Evolutionary conservation across 768 basidiomycete genomes (phyloP), one percentile per base, ranked within the genome.

Genomic region (Clavaria fumosa): DNA sequence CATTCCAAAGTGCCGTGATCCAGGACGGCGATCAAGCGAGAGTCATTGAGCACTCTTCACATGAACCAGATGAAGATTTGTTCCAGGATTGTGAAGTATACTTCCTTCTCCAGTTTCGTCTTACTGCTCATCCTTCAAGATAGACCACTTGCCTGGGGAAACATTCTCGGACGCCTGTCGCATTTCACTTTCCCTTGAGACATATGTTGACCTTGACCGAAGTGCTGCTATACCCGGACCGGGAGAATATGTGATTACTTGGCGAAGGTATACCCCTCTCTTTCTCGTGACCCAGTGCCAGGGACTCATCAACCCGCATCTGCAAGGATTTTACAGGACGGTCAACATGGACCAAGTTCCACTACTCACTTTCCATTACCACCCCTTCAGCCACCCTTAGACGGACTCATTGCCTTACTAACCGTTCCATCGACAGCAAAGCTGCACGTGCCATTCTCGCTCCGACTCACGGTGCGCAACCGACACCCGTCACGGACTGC

Each of bases 71-170:
- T 11, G 61, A 61, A 6, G 63, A 62, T 35, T 40, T 58, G 35
- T 64, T 67, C 37, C 66, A 71, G 17, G 64, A 64, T 47, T 67
- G 67, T 72, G 21, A 44, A 58, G 50, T 9, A 12, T 11, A 28
- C 11, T 26, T 17, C 3, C 9, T 4, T 11, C 5, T 35, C 15
- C n/a, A 37, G 7, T 22, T 30, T 20, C 6, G 14, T 6, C 7
- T 32, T 23, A 35, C 31, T 38, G n/a, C 7, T 35, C 31, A 26
- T 9, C 3, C 7, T 23, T 21, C 17, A 32, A 11, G 15, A 6
- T 43, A 80, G 80, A 78, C 43, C 79, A 70, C 55, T 52, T 70
- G 18, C 49, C 70, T 7, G 78, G 76, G 0, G 84, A 88, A 46
- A 68, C 69, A 42, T 69, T 82, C 43, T 67, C 64, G 28, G 64